Percentiles rank a stretch among this genome's conserved stretches.
phyloP scores from a whole-genome alignment of 1,284 basidiomycete species.

The Crepidotus sp. region DNA sequence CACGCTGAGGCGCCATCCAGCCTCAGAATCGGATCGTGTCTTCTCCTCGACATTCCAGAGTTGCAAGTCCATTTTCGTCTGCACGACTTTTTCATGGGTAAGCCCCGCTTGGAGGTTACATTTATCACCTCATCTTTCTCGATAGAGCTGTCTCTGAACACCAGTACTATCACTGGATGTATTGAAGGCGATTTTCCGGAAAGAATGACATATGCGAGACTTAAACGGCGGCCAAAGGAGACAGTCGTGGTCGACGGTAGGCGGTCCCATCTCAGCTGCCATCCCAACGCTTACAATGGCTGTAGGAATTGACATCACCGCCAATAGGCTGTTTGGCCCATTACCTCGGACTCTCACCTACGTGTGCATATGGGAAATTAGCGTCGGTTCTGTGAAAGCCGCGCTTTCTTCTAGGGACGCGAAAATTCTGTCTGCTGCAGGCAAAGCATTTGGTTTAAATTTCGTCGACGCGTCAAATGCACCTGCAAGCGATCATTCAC shows the following conservation, averaged over 20 bases:
- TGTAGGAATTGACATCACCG: conserved; percentile 68
- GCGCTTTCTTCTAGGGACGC: conserved; percentile 50
- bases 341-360: conserved; percentile 79
- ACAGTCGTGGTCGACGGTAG: conserved; percentile 58
- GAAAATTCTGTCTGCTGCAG: conserved; percentile 43
- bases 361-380: conserved; percentile 84
- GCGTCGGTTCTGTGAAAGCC: conserved; percentile 53
- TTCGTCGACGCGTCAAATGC: conserved; percentile 73
- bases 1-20: conserved; percentile 19
- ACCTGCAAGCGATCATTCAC: conserved; percentile 62
- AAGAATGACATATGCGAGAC: conserved; percentile 28
- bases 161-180: conserved; percentile 48
- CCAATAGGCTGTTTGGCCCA: conserved; percentile 82
- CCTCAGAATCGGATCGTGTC: conserved; percentile 41
- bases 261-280: conserved; percentile 13
- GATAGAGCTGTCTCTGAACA: conserved; percentile 75
- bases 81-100: conserved; percentile 85
- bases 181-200: conserved; percentile 43
- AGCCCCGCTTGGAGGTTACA: conserved; percentile 18
- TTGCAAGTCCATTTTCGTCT: conserved; percentile 69
- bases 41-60: conserved; percentile 55
- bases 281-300: not conserved
- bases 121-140: conserved; percentile 9
- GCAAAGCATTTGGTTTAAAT: conserved; percentile 56
- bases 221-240: conserved; percentile 25